Percentiles rank a stretch among this genome's conserved stretches.
Conservation (phyloP, 1,284 basidiomycete species). For the Tremellales sp. region DNA sequence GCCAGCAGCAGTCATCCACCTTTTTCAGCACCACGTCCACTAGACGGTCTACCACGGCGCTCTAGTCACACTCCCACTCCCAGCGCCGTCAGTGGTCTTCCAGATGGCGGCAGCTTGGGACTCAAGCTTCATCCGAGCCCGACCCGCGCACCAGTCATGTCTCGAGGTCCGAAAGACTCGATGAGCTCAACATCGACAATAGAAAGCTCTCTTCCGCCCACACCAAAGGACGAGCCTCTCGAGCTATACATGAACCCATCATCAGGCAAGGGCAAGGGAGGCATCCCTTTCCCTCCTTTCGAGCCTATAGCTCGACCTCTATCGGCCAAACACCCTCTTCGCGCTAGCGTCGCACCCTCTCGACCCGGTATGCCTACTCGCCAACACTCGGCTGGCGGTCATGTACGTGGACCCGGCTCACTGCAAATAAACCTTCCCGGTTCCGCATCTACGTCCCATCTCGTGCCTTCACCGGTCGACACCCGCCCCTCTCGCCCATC, state of each 20-base stretch:
- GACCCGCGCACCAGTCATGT: slow-evolving; percentile 13
- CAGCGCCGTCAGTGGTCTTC: slow-evolving; percentile 19
- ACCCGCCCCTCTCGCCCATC: slow-evolving; percentile 16
- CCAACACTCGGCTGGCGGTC: slow-evolving; percentile 3
- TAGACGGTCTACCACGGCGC: slow-evolving; percentile 33
- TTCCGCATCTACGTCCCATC: slow-evolving; percentile 19
- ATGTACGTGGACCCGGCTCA: slow-evolving; percentile 21
- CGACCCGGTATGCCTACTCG: not conserved
- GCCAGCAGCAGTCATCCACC: slow-evolving; percentile 12
- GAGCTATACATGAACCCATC: not conserved
- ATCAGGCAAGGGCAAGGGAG: slow-evolving; percentile 1
- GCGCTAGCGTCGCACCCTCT: slow-evolving; percentile 1
- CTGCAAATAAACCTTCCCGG: slow-evolving; percentile 27
- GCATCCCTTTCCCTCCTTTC: slow-evolving; percentile 26
- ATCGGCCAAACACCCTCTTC: slow-evolving; percentile 4
- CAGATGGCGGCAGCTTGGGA: slow-evolving; percentile 25
- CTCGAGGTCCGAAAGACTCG: slow-evolving; percentile 19
- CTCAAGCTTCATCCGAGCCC: slow-evolving; percentile 33
- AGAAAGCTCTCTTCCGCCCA: slow-evolving; percentile 25
- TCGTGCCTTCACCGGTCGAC: slow-evolving; percentile 7
- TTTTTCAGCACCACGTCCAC: slow-evolving; percentile 22
- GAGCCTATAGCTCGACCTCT: slow-evolving; percentile 14
- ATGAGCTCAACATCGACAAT: slow-evolving; percentile 25
- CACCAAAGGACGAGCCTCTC: slow-evolving; percentile 18
- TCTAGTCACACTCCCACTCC: slow-evolving; percentile 4